phyloP scores from a whole-genome alignment of 257 asterid species.

The Lavandula angustifolia region DNA sequence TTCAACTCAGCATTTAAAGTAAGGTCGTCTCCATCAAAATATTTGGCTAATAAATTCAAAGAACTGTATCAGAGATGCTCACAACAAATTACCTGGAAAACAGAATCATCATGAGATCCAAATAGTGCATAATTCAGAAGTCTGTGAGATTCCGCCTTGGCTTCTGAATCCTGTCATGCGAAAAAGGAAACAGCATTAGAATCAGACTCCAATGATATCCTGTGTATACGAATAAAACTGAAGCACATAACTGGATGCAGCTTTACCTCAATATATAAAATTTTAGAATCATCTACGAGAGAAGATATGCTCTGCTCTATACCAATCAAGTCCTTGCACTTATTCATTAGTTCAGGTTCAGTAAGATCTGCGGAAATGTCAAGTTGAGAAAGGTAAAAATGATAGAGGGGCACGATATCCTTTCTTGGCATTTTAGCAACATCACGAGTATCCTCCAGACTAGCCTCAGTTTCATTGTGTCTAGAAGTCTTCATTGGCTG shows the following conservation, averaged over 20 bases:
- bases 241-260: neutral
- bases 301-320: slow-evolving; percentile 41
- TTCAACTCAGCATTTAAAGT: neutral
- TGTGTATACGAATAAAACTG: slow-evolving; percentile 10
- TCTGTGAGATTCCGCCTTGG: slow-evolving; percentile 37
- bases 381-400: slow-evolving; percentile 71
- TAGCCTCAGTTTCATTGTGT: slow-evolving; percentile 46
- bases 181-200: slow-evolving; percentile 21
- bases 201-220: neutral
- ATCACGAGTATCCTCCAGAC: slow-evolving; percentile 37
- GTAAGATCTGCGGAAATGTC: slow-evolving; percentile 85
- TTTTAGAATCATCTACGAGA: slow-evolving; percentile 47
- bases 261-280: slow-evolving; percentile 70
- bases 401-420: slow-evolving; percentile 48
- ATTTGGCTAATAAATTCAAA: neutral
- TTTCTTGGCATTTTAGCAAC: slow-evolving; percentile 39
- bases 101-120: slow-evolving; percentile 58
- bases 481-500: slow-evolving; percentile 41
- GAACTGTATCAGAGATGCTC: neutral
- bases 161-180: slow-evolving; percentile 53
- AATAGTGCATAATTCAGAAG: slow-evolving; percentile 44
- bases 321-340: slow-evolving; percentile 54
- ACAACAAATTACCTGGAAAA: slow-evolving; percentile 64
- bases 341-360: slow-evolving; percentile 63
- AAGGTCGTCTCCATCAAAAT: neutral